Evolutionary conservation across 306 rosid genomes (phyloP), one percentile per base, ranked within the genome.

Genomic region (Sphenostylis stenocarpa): DNA sequence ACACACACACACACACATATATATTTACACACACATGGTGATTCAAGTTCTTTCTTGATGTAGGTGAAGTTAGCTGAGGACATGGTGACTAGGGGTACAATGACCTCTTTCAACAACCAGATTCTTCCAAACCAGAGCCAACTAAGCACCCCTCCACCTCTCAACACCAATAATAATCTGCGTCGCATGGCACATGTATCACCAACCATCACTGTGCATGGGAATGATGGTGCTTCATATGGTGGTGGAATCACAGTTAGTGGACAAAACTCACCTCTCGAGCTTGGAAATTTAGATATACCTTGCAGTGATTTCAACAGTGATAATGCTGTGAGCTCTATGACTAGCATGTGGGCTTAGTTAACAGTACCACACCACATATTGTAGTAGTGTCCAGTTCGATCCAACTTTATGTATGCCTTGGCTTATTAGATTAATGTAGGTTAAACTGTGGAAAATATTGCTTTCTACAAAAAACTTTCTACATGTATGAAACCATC

Each of bases 41-140:
- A n/a, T n/a, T n/a, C n/a, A n/a, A n/a, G n/a, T n/a, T n/a, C n/a
- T n/a, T n/a, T n/a, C n/a, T n/a, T n/a, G n/a, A 58, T 58, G 7
- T 28, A 14, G 97, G 97, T 92, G 79, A 90, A 90, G 60, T 85
- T 92, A 77, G 97, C 97, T 2, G 96, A 90, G 80, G 96, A 84
- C 21, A 87, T 89, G 90, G 85, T 92, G 6, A 75, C 96, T 55
- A 47, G 92, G 67, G 90, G 90, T 21, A 83, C 96, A 19, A 55
- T 92, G 70, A 77, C 76, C 56, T 80, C 73, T 51, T 39, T 83
- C 21, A 87, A 75, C 72, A 88, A 87, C 44, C 76, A 87, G 28
- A 64, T 87, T 48, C 39, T 83, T 48, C 91, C 88, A 44, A 82
- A 78, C 63, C 95, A 84, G 66, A 84, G 69, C 67, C 88, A 87